These are phyloP conservation scores for Ophiocytium majus DNA, from an alignment of 352 stramenopile species.

Conservation along the genomic window DNA sequence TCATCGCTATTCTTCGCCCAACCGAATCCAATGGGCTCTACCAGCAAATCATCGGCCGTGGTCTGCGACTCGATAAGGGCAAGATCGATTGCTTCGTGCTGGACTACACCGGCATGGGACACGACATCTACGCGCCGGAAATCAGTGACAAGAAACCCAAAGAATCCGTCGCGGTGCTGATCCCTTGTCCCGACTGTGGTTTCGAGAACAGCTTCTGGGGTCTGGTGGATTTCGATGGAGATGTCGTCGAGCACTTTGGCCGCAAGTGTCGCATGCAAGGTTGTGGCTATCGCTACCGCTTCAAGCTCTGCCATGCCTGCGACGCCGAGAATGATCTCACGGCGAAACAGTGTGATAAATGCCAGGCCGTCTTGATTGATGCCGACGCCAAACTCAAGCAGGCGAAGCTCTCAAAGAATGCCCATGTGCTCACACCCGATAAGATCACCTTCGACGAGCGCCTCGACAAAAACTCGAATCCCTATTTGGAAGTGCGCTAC, in stretches of 20 bases:
- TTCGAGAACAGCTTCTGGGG: slow-evolving; percentile 12
- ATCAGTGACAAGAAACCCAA: slow-evolving; percentile 4
- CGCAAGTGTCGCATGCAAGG: background rate
- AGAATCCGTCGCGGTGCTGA: background rate
- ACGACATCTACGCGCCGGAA: slow-evolving; percentile 14
- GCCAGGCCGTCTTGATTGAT: background rate
- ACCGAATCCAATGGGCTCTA: slow-evolving; percentile 11
- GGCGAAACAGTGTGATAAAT: background rate
- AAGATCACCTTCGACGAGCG: slow-evolving; percentile 3
- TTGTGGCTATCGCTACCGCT: background rate
- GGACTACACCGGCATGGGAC: background rate
- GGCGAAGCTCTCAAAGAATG: slow-evolving; percentile 5
- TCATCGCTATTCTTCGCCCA: slow-evolving; percentile 1
- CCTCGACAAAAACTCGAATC: slow-evolving; percentile 9
- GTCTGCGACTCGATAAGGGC: slow-evolving; percentile 6
- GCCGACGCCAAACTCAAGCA: background rate
- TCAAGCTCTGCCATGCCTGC: slow-evolving; percentile 1
- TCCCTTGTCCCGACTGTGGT: background rate
- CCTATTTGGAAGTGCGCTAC: background rate
- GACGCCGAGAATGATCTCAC: slow-evolving; percentile 8
- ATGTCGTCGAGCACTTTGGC: background rate
- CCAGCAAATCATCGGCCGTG: slow-evolving; percentile 2
- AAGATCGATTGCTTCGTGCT: background rate
- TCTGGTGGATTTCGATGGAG: slow-evolving; percentile 4
- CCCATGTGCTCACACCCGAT: background rate